phyloP scores from a whole-genome alignment of 2,329 filamentous ascomycete species.

The Exophiala calicioides region DNA sequence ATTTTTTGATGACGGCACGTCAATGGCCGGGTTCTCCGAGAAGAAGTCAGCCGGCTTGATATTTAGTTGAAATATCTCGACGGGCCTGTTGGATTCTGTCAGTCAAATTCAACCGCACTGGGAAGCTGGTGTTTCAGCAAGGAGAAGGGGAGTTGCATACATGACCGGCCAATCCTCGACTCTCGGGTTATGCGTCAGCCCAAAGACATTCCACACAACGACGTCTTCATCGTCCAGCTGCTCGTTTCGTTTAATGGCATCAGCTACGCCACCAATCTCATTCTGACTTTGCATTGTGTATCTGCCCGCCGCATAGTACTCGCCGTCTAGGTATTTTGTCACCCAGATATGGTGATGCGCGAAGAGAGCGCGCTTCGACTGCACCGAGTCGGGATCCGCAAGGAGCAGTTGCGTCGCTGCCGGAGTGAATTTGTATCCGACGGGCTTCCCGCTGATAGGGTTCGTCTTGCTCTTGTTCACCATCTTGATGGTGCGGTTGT shows the following conservation, averaged over 20 bases:
- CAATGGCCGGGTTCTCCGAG: slow-evolving; percentile 53
- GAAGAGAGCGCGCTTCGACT: slow-evolving; percentile 50
- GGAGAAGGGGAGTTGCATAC: slow-evolving; percentile 53
- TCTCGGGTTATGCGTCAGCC: slow-evolving; percentile 54
- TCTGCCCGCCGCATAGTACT: slow-evolving; percentile 51
- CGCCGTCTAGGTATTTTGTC: slow-evolving; percentile 52
- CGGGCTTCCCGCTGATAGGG: slow-evolving; percentile 45
- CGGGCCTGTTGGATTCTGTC: slow-evolving; percentile 34
- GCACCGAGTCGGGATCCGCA: slow-evolving; percentile 46
- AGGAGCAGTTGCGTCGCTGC: slow-evolving; percentile 52
- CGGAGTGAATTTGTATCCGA: slow-evolving; percentile 52
- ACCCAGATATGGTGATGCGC: slow-evolving; percentile 55
- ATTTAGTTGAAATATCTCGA: slow-evolving; percentile 50
- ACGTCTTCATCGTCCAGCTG: slow-evolving; percentile 48
- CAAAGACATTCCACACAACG: slow-evolving; percentile 54
- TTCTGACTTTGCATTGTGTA: slow-evolving; percentile 50
- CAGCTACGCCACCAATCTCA: slow-evolving; percentile 48
- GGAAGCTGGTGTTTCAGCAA: slow-evolving; percentile 38
- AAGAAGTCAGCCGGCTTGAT: slow-evolving; percentile 58
- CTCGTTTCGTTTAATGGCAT: slow-evolving; percentile 47
- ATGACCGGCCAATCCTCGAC: slow-evolving; percentile 54
- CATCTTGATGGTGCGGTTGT: slow-evolving; percentile 51
- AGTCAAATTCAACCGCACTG: no score
- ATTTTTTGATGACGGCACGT: slow-evolving; percentile 51
- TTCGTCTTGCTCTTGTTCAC: slow-evolving; percentile 49